Evolutionary conservation across 805 yeast species (phyloP), one percentile per base, ranked within the genome.

Genomic region (Hanseniaspora opuntiae): DNA sequence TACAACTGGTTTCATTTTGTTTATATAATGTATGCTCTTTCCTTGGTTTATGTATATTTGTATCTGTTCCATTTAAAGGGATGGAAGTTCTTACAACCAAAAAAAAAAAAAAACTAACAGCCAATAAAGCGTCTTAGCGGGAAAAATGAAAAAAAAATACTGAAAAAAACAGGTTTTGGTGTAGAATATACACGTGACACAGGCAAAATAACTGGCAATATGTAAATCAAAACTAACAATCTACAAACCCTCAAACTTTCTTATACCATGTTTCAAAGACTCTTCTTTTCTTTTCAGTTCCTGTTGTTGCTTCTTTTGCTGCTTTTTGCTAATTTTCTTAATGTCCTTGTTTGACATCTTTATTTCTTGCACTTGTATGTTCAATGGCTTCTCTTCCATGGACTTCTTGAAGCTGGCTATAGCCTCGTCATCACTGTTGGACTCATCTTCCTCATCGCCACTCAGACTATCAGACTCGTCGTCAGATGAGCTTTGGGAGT

Each of bases 231-330:
- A 17, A 20, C 25, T 2, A 10, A 12, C 8, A 19, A 3, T 9
- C 52, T 59, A 80, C 50, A 81, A 65, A 55, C 74, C 88, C 9
- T 81, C 87, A 60, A 83, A 83, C 58, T 69, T 77, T 41, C 74
- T 70, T 51, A 82, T 81, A 0, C 86, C 86, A 58, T 80, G 85
- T 54, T 77, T 81, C 19, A 49, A 52, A 69, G 57, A 52, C 76
- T 77, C 45, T 68, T 55, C 55, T 66, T 66, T 37, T 61, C 60
- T 55, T 68, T 25, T 54, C 44, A 30, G 24, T 28, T 46, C 32
- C 33, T 19, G 33, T 20, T 39, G 46, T 10, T 47, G 47, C 56
- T 56, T 47, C 60, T 59, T 37, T 60, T 60, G 25, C 40, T 54
- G 30, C 54, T 30, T 14, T 53, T 50, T 20, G 3, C 40, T 28